phyloP scores from a whole-genome alignment of 805 yeast species.

The Candida boleticola region DNA sequence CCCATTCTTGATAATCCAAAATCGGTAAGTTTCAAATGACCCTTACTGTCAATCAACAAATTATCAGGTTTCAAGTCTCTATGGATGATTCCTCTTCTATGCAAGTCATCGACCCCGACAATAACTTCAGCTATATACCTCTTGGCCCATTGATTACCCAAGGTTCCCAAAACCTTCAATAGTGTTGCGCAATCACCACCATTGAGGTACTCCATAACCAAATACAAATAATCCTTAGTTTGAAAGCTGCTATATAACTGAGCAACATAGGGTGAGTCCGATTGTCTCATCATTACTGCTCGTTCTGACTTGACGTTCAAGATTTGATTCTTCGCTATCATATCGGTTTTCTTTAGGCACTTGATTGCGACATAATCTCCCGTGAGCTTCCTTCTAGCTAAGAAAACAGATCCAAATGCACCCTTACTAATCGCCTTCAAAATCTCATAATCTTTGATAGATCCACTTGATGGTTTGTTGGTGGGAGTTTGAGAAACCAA shows the following conservation, averaged over 20 bases:
- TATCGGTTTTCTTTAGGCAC: conserved; percentile 85
- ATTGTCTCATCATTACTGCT: conserved; percentile 97
- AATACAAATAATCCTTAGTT: conserved; percentile 76
- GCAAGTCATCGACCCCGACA: conserved; percentile 87
- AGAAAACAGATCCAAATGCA: conserved; percentile 93
- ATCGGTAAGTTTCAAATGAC: conserved; percentile 91
- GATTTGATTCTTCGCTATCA: conserved; percentile 96
- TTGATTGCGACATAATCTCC: conserved; percentile 97
- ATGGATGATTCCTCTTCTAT: conserved; percentile 84
- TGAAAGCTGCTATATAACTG: conserved; percentile 86
- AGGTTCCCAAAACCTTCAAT: conserved; percentile 73
- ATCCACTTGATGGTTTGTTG: conserved; percentile 49
- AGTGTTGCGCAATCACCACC: conserved; percentile 96
- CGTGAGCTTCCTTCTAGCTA: conserved; percentile 77
- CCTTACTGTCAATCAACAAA: conserved; percentile 75
- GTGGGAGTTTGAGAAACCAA: conserved; percentile 62
- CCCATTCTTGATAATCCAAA: conserved; percentile 94
- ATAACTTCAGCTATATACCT: conserved; percentile 87
- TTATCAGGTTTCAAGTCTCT: conserved; percentile 96
- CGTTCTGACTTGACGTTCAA: conserved; percentile 92
- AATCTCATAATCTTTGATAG: conserved; percentile 85
- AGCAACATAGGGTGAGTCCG: conserved; percentile 91
- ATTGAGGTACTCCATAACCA: conserved; percentile 94
- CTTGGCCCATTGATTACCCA: conserved; percentile 85
- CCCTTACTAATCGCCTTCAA: conserved; percentile 94